A percentile compares a stretch with the other conserved stretches of the same genome.
Conservation (phyloP, 208 protist genomes). For the Vickermania ingenoplastis region DNA sequence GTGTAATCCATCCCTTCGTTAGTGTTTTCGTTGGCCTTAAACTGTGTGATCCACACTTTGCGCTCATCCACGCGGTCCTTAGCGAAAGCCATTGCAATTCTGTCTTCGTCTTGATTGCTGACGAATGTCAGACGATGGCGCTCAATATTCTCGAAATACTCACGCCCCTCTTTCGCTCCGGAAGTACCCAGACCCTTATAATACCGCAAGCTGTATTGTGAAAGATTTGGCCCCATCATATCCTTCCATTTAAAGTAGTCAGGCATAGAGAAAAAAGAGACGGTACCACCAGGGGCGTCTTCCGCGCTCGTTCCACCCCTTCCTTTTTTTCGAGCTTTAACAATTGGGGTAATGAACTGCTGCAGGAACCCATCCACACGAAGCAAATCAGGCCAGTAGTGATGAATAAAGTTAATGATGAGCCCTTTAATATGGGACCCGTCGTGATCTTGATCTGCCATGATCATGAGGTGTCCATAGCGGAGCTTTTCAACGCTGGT, state of each 20-base stretch:
- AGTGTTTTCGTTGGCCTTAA: constrained; percentile 76
- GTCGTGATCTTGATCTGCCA: constrained; percentile 99
- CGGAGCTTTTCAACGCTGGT: constrained; percentile 83
- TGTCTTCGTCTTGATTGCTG: constrained; percentile 86
- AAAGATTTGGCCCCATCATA: constrained; percentile 43
- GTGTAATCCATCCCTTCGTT: constrained; percentile 89
- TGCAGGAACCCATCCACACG: constrained; percentile 95
- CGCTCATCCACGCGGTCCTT: constrained; percentile 97
- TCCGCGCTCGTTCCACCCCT: constrained; percentile 23
- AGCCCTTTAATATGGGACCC: constrained; percentile 99
- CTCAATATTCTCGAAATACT: constrained; percentile 99
- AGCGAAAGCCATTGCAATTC: constrained; percentile 98
- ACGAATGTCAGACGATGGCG: constrained; percentile 96
- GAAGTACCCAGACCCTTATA: constrained; percentile 99
- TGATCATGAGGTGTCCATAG: constrained; percentile 99
- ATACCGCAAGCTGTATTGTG: constrained; percentile 98
- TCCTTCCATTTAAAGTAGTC: constrained; percentile 97
- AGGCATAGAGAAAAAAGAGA: constrained; percentile 99
- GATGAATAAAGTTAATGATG: constrained; percentile 99
- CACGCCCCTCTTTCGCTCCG: constrained; percentile 95
- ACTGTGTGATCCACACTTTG: constrained; percentile 97
- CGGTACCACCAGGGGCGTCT: constrained; percentile 26
- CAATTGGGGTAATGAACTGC: constrained; percentile 99
- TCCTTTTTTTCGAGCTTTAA: constrained; percentile 94
- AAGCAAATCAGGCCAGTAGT: constrained; percentile 98